These are phyloP conservation scores for Parsonsia alboflavescens DNA, from an alignment of 257 asterid genomes.

Conservation along the genomic window DNA sequence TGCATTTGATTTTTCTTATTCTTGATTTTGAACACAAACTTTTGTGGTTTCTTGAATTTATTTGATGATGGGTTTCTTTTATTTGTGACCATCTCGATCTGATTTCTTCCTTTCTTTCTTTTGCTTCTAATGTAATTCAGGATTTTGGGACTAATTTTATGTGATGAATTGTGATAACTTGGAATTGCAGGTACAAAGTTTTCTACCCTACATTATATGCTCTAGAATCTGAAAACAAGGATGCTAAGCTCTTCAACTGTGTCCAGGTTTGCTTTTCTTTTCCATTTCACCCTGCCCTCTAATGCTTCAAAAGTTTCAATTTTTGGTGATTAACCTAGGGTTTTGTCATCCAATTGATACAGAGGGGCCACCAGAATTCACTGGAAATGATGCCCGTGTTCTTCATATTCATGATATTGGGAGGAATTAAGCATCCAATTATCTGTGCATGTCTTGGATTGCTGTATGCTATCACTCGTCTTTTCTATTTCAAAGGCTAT, in stretches of 20 bases:
- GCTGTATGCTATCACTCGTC: conserved; percentile 40
- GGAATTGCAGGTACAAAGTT: conserved; percentile 63
- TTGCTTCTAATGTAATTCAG: neutral
- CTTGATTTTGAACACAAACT: neutral
- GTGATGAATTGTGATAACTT: neutral
- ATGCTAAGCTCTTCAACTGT: conserved; percentile 85
- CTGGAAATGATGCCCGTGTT: conserved; percentile 73
- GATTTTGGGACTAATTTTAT: neutral
- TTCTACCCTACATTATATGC: conserved; percentile 75
- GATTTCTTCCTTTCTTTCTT: neutral
- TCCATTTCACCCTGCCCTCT: neutral
- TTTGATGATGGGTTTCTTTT: neutral
- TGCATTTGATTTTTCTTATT: neutral
- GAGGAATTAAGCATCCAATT: conserved; percentile 73
- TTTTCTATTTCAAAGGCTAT: conserved; percentile 82
- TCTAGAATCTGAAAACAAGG: conserved; percentile 73
- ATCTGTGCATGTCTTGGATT: conserved; percentile 54
- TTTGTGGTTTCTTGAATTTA: neutral
- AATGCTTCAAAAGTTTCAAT: neutral
- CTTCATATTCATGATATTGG: conserved; percentile 56
- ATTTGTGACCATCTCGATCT: no score
- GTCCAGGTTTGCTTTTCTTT: conserved; percentile 52
- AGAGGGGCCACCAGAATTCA: conserved; percentile 99
- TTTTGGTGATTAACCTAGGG: neutral
- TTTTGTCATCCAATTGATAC: conserved; percentile 22